Evolutionary conservation across 2,329 filamentous ascomycete species (phyloP), one percentile per base, ranked within the genome.

Genomic region (Microdochium bolleyi): DNA sequence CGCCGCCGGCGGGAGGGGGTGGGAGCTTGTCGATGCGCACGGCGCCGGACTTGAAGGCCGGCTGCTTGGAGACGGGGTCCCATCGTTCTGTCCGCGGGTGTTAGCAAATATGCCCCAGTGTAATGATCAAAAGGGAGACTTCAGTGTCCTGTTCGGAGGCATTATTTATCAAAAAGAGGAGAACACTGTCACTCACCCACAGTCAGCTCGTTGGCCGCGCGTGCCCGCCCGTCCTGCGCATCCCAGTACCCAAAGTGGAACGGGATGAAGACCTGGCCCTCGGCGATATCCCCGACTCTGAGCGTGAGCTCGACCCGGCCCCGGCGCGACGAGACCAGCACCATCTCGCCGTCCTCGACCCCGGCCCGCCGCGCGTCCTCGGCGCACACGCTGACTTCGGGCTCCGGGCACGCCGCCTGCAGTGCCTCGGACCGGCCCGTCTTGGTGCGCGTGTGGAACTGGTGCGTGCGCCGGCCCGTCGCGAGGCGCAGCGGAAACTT

Each of bases 161-260:
- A n/a, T n/a, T n/a, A n/a, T n/a, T n/a, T n/a, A n/a, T n/a, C n/a
- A n/a, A n/a, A n/a, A n/a, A n/a, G n/a, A n/a, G n/a, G n/a, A n/a
- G n/a, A n/a, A n/a, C n/a, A n/a, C 30, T 8, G 14, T 8, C 30
- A 53, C 57, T 52, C 61, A 69, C 67, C 62, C 25, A 61, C 59
- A 11, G 69, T 71, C 11, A 70, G 58, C 52, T 70, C 68, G 55
- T 70, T 70, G 1, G 67, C 68, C 8, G 68, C 68, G 19, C 64
- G 53, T 2, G 67, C 62, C 32, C 62, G 48, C 7, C 60, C 64
- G 48, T 65, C 65, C n/a, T 62, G 59, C 9, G 58, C 55, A 56
- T 71, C 68, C 48, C 59, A 70, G 50, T 70, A 70, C 8, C 67
- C 67, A 57, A 67, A 70, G 50, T 71, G 68, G 48, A 71, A 70